Evolutionary conservation across 306 rosid genomes (phyloP).

Genomic region (Cicer chorassanicum): DNA sequence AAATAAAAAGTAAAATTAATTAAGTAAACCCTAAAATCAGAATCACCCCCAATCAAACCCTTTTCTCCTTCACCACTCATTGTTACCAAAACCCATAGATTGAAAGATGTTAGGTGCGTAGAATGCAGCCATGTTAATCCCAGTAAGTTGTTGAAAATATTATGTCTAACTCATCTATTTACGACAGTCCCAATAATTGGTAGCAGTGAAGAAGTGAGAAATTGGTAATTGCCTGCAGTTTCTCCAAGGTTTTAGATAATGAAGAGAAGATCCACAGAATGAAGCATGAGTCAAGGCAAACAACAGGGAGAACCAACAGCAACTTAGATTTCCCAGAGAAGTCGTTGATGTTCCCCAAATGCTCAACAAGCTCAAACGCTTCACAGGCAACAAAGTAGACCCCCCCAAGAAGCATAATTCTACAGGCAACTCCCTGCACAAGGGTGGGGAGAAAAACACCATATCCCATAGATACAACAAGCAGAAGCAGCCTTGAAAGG

Average conservation of each 20-base stretch:
- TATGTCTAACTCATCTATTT: background rate
- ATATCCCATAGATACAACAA: conserved; percentile 92
- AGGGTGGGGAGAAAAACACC: conserved; percentile 87
- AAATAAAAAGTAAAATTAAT: too few species aligned
- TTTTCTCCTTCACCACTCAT: too few species aligned
- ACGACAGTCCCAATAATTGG: too few species aligned
- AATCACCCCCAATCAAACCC: too few species aligned
- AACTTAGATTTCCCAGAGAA: conserved; percentile 77
- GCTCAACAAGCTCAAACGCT: conserved; percentile 88
- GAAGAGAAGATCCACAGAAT: conserved; percentile 94
- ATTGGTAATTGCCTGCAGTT: conserved; percentile 69
- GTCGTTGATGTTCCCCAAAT: conserved; percentile 89
- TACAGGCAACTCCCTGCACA: conserved; percentile 53
- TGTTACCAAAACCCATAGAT: too few species aligned
- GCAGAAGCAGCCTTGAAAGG: conserved; percentile 77
- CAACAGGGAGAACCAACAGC: conserved; percentile 83
- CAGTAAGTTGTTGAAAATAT: too few species aligned
- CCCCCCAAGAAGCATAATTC: conserved; percentile 68
- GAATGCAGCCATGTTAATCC: too few species aligned
- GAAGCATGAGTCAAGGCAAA: conserved; percentile 82
- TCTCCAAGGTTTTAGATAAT: conserved; percentile 83
- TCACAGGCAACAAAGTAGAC: conserved; percentile 76
- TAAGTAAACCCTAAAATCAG: too few species aligned
- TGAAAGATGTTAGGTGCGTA: too few species aligned
- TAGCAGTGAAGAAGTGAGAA: too few species aligned